Conservation (phyloP, 106 monocot genomes). For the Xerophyta viscosa region DNA sequence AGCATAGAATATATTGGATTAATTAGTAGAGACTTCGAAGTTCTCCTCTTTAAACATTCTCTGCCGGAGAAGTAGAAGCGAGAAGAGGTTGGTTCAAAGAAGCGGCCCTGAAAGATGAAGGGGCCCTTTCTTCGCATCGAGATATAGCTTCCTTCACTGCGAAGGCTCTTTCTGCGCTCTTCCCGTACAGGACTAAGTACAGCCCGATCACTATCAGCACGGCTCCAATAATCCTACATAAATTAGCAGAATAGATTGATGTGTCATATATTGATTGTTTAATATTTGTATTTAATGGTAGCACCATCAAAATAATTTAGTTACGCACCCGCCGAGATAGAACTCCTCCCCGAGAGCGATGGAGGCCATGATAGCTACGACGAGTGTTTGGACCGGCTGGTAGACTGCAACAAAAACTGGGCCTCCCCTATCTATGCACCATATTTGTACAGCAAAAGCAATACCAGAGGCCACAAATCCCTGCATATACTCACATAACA, state of each 20-base stretch:
- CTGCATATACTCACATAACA: constrained; percentile 20
- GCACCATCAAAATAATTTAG: too few relatives aligned
- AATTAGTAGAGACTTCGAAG: too few relatives aligned
- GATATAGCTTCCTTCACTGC: constrained; percentile 41
- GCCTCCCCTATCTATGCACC: constrained; percentile 98
- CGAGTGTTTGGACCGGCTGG: constrained; percentile 92
- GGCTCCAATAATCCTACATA: constrained; percentile 95
- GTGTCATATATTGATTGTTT: not conserved
- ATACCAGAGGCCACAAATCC: constrained; percentile 89
- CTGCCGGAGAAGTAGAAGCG: constrained; percentile 32
- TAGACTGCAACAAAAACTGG: constrained; percentile 99
- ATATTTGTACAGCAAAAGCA: constrained; percentile 95
- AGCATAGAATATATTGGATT: not conserved
- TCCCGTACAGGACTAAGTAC: constrained; percentile 88
- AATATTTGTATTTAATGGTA: not conserved
- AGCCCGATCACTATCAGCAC: constrained; percentile 68
- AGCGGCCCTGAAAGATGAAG: constrained; percentile 32
- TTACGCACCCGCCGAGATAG: constrained; percentile 77
- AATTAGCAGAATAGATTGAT: not conserved
- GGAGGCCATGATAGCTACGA: constrained; percentile 91
- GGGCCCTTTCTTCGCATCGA: constrained; percentile 5
- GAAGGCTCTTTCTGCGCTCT: constrained; percentile 67
- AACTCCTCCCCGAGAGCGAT: constrained; percentile 76
- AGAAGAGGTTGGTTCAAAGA: constrained; percentile 66
- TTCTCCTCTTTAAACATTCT: constrained; percentile 28